These are phyloP conservation scores for Cryomyces minteri DNA, from an alignment of 495 filamentous ascomycete genomes.

Conservation along the genomic window DNA sequence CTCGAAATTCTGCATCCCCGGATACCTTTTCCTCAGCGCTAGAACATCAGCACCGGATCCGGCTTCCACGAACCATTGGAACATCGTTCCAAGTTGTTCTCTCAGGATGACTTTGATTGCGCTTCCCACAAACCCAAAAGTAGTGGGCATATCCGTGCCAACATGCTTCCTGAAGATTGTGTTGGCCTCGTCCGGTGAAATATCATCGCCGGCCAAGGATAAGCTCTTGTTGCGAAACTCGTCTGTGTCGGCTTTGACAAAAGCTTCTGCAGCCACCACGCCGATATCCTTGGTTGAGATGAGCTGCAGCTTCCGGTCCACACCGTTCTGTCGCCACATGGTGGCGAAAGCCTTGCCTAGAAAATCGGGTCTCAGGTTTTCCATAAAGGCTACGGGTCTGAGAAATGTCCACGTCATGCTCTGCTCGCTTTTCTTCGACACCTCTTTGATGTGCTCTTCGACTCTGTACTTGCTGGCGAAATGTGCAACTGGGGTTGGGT, in stretches of 20 bases:
- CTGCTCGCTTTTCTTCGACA: neutral
- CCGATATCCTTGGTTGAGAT: conserved; percentile 23
- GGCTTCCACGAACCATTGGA: conserved; percentile 7
- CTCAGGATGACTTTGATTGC: conserved; percentile 2
- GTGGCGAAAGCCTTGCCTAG: conserved; percentile 7
- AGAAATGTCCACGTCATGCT: conserved; percentile 14
- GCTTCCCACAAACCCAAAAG: conserved; percentile 4
- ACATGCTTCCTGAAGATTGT: conserved; percentile 7
- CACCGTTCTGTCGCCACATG: conserved; percentile 8
- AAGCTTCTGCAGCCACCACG: conserved; percentile 17
- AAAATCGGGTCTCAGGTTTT: conserved; percentile 20
- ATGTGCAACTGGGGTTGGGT: conserved; percentile 8
- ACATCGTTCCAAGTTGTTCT: conserved; percentile 8
- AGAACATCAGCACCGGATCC: conserved; percentile 5
- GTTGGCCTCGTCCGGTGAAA: conserved; percentile 4
- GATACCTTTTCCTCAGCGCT: conserved; percentile 2
- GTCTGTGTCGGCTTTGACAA: conserved; percentile 6
- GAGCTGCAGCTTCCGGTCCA: conserved; percentile 5
- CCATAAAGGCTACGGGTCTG: conserved; percentile 25
- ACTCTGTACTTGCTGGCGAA: conserved; percentile 8
- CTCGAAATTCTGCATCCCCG: conserved; percentile 3
- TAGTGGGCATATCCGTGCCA: conserved; percentile 6
- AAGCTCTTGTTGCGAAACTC: conserved; percentile 8
- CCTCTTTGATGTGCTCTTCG: conserved; percentile 4
- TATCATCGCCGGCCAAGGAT: conserved; percentile 8